Base-by-base conservation (phyloP, 768 basidiomycete genomes). In the Pleurotus sapidus region DNA sequence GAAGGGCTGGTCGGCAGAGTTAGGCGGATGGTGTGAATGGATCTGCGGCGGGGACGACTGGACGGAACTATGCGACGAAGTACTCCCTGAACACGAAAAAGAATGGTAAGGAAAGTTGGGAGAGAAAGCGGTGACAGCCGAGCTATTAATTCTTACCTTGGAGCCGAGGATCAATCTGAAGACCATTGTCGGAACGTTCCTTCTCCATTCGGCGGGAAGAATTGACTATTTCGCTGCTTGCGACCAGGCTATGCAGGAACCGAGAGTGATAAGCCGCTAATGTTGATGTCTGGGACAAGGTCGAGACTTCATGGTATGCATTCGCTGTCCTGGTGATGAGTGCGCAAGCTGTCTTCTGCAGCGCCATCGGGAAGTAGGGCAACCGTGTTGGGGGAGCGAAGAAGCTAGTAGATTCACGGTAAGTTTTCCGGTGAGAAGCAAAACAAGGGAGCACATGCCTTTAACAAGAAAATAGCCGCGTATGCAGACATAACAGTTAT, bases 401-500 rank as follows among this genome's bases (percentile, higher is more conserved):
- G 76, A 50, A 93, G 81, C 91, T 38, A 45, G 5, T 25, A 63
- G 49, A 64, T 55, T 23, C 57, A 54, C 51, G 49, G 51, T 43
- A 38, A 48, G 27, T 40, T 39, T n/a, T 27, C 38, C 18, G 11
- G 46, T 14, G 25, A 27, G n/a, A 30, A 24, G 54, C 9, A 34
- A 54, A 18, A 24, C 54, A 55, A 53, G 39, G 42, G 34, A 34
- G 34, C n/a, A 62, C 70, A 53, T 66, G 89, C 92, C 78, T 80
- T 87, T 61, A 93, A 74, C 60, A 94, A 72, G 66, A 91, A 88
- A 38, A 93, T 84, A 17, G 91, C 91, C 47, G 88, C 84, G 64
- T 93, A 93, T 23, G 90, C 92, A 17, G 88, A 89, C 91, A 93
- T 93, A 46, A 89, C 83, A 6, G 88, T 86, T 59, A 91, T 84